Conservation (phyloP, 164 flowering plant species). For the Pachysandra terminalis region DNA sequence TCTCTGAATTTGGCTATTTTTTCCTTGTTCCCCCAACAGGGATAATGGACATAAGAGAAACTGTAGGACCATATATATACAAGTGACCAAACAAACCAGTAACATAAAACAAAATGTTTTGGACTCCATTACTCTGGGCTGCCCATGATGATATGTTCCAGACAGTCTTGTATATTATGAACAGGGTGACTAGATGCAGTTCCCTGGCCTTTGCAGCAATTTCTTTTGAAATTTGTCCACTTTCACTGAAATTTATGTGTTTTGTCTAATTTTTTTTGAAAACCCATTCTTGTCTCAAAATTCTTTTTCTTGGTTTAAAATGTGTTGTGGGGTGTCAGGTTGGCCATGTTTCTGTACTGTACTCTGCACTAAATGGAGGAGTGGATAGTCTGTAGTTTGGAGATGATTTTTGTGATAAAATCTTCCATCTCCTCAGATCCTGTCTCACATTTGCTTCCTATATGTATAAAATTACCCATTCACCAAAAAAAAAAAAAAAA, state of each 20-base stretch:
- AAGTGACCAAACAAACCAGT: conserved; percentile 3
- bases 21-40: conserved; percentile 16
- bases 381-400: conserved; percentile 27
- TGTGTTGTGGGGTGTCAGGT: conserved; percentile 47
- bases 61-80: background rate
- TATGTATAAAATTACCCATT: background rate
- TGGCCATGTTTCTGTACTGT: conserved; percentile 41
- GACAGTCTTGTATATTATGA: conserved; percentile 14
- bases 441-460: background rate
- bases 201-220: conserved; percentile 25
- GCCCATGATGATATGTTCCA: conserved; percentile 40
- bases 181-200: conserved; percentile 24
- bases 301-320: conserved; percentile 2
- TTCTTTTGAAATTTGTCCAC: conserved; percentile 22
- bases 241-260: conserved; percentile 34
- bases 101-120: conserved; percentile 13
- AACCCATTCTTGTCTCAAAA: background rate
- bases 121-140: conserved; percentile 27
- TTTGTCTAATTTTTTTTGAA: conserved; percentile 7
- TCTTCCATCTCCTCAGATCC: conserved; percentile 10
- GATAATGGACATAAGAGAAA: conserved; percentile 1
- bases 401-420: conserved; percentile 20
- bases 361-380: conserved; percentile 20
- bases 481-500: no score
- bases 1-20: conserved; percentile 3